phyloP scores from a whole-genome alignment of 148 eudicot species.

The Limonium bicolor region DNA sequence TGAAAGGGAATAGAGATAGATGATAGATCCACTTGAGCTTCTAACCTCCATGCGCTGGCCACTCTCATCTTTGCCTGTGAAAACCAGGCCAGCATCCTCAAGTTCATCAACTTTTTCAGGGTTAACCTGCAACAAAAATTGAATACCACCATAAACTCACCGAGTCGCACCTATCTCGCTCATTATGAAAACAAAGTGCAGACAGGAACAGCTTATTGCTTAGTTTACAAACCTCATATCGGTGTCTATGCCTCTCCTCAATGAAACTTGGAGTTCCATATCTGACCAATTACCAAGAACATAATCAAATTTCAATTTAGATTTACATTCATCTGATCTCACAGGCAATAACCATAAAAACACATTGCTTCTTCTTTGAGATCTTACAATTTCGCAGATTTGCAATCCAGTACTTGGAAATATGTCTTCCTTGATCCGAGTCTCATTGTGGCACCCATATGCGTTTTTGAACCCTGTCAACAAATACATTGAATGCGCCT shows the following conservation, averaged over 20 bases:
- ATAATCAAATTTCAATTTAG: background rate
- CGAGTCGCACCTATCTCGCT: background rate
- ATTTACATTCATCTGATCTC: no score
- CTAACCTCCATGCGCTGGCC: constrained; percentile 91
- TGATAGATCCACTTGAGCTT: background rate
- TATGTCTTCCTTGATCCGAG: constrained; percentile 93
- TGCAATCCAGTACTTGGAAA: constrained; percentile 53
- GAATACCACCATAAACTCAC: no score
- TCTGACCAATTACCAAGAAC: constrained; percentile 15
- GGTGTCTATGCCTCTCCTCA: constrained; percentile 95
- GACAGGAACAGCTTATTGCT: background rate
- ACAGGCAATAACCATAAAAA: no score
- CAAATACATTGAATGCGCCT: constrained; percentile 1
- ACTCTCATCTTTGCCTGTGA: constrained; percentile 89
- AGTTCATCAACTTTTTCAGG: constrained; percentile 65
- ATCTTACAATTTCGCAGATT: constrained; percentile 73
- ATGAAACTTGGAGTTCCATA: constrained; percentile 61
- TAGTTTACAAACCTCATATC: constrained; percentile 70
- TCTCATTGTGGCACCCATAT: constrained; percentile 99
- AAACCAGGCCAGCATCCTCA: constrained; percentile 74
- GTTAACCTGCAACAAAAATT: constrained; percentile 49
- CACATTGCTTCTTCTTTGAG: no score
- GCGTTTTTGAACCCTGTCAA: constrained; percentile 85
- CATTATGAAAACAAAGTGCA: background rate
- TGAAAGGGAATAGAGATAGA: background rate